Base-by-base conservation (phyloP, 1,284 basidiomycete genomes). In the Trichosporon sp. region DNA sequence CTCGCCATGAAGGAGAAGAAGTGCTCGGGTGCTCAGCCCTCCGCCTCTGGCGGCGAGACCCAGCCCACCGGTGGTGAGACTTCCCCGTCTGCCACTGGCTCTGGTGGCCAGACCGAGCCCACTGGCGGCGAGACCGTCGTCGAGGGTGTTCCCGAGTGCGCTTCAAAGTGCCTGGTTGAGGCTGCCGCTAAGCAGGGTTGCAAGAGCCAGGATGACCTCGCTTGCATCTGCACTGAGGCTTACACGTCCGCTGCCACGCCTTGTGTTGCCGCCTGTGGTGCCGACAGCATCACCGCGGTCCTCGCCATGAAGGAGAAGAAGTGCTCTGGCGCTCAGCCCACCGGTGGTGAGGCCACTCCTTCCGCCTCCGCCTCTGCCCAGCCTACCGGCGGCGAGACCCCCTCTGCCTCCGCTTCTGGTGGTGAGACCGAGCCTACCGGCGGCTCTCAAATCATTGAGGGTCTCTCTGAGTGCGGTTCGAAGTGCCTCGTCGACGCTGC, bases 221-320 rank as follows among this genome's bases (percentile, higher is more conserved):
- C 62, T 2, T 67, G 66, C 47, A 29, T 67, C 51, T 67, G 66
- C 62, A 34, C 47, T n/a, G 31, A 18, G 12, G 51, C 32, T 3
- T 67, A 64, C 32, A 23, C 23, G 9, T 2, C n/a, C 5, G 32
- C 62, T 13, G 66, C 62, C 5, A 56, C 66, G 4, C 32, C 51
- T 1, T 67, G 66, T 34, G 34, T 67, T 25, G 1, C 18, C 18
- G 18, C 27, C 35, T 38, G 35, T 3, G 34, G 51, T 6, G 13
- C 34, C 2, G n/a, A 11, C 35, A 53, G 60, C 53, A 25, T 63
- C 7, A 34, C 47, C 0, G 35, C 62, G 25, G 67, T 53, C 5
- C 67, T 68, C 9, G 62, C 27, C 3, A 51, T 64, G 18, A 34
- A 64, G 53, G 15, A 18, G 25, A 18, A 44, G 31, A 62, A 32